phyloP scores from a whole-genome alignment of 2,329 filamentous ascomycete genomes.

The Coniochaeta sp. region DNA sequence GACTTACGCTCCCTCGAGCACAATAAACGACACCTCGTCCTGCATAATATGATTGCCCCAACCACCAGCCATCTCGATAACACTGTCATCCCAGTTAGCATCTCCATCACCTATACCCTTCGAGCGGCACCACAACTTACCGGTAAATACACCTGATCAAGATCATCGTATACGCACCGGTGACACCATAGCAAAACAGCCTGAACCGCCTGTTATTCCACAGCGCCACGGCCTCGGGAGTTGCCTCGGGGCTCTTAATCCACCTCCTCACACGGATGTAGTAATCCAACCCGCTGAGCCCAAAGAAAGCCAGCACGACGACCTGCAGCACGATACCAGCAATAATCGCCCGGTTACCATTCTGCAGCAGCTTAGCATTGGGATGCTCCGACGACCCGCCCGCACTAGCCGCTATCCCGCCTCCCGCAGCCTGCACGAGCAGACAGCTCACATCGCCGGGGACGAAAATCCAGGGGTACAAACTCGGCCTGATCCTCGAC shows the following conservation, averaged over 20 bases:
- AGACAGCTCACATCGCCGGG: conserved; percentile 52
- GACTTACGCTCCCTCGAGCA: conserved; percentile 46
- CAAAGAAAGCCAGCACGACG: conserved; percentile 40
- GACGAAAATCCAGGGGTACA: conserved; percentile 52
- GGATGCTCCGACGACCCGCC: conserved; percentile 18
- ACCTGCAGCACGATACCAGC: conserved; percentile 49
- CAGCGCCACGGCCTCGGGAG: conserved; percentile 23
- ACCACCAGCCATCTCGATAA: conserved; percentile 57
- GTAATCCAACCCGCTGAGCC: conserved; percentile 36
- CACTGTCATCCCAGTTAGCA: conserved; percentile 26
- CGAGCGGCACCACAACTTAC: conserved; percentile 22
- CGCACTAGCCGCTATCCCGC: conserved; percentile 45
- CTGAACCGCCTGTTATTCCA: conserved; percentile 38
- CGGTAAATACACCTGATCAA: conserved; percentile 49
- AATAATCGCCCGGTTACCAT: conserved; percentile 45
- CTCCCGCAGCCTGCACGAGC: conserved; percentile 51
- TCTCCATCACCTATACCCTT: neutral
- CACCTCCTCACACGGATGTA: conserved; percentile 32
- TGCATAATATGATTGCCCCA: conserved; percentile 60
- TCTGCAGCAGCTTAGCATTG: conserved; percentile 30
- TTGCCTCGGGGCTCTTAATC: conserved; percentile 23
- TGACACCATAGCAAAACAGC: conserved; percentile 35
- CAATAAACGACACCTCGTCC: conserved; percentile 51
- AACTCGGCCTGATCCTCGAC: conserved; percentile 43
- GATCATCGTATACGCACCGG: conserved; percentile 36